Evolutionary conservation across 345 rosid genomes (phyloP), one percentile per base, ranked within the genome.

Genomic region (Isatis tinctoria): DNA sequence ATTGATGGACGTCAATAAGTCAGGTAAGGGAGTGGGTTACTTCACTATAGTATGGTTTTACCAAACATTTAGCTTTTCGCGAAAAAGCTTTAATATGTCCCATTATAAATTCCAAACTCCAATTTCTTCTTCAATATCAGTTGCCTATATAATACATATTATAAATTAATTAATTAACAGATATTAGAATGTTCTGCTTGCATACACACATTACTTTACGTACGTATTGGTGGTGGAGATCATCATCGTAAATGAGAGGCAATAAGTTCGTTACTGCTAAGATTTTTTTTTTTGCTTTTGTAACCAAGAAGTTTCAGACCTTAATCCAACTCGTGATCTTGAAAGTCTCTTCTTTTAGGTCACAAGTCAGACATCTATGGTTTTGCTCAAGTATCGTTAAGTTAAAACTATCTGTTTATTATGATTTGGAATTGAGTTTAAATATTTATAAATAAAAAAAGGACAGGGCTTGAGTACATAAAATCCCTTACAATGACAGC

Each of bases 51-150:
- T 44, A 32, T 39, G 45, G 43, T 37, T 30, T 22, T 60, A 22
- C 67, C 74, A 27, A 68, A 47, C 35, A 8, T 54, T 44, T 33
- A 73, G 74, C 53, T 70, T 76, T 37, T 48, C 57, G 65, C 68
- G 69, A 75, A 65, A 65, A 73, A 54, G 59, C 69, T 35, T 35
- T 35, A 1, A 59, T 44, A 66, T 66, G 35, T 27, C 33, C 54
- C 51, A 60, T 68, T 45, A 37, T 22, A 36, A 60, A 64, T 2
- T 52, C 28, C 60, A 54, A 60, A 49, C 33, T 54, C 57, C 60
- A 65, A 22, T 22, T 1, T 1, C 54, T 35, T 65, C 43, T 61
- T 28, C 3, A 30, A 6, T 30, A 30, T 76, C 75, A 70, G n/a
- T 4, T 65, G 44, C 26, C 74, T 64, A 43, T 26, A 13, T 8